Base-by-base conservation (phyloP, 805 yeast genomes). In the Candida namnaoensis region DNA sequence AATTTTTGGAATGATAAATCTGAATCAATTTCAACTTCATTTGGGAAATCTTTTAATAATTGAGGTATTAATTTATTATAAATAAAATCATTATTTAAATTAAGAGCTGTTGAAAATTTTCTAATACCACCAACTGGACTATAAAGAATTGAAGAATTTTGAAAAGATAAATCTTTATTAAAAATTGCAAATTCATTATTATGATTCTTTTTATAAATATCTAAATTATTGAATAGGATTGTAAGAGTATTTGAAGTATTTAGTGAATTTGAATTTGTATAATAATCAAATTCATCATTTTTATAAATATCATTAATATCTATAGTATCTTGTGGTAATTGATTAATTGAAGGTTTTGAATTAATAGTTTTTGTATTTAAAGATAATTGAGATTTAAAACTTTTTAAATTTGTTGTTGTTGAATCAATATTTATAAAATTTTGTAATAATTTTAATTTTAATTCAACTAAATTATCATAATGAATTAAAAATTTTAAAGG, bases 401-500 rank as follows among this genome's bases (percentile, higher is more conserved):
- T 7, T 30, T 30, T 30, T 12, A 30, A 30, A 30, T 9, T 7
- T 30, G n/a, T 9, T 30, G 5, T 30, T 7, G 5, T 30, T 12
- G n/a, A 30, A 30, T 12, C n/a, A 12, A 30, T 30, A 30, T 30
- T 30, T 5, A 30, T 23, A 46, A 74, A 66, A 36, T 69, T 64
- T 37, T 71, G 64, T 30, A 77, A 56, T 32, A 78, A 57, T 28
- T 60, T 56, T 24, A 79, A 61, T 46, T 69, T 68, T 28, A 76
- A 61, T 53, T 79, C 83, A 43, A 71, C 64, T n/a, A 76, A 47
- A 50, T 77, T 76, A 54, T 79, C 85, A 12, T 62, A 62, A 48
- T 79, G 84, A n/a, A 79, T 72, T 72, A 82, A 71, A 53, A 72
- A 76, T 5, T 59, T 46, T 33, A 62, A 60, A 2, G 64, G 58